Conservation (phyloP, 352 stramenopile species). For the Stramenopiles sp. region DNA sequence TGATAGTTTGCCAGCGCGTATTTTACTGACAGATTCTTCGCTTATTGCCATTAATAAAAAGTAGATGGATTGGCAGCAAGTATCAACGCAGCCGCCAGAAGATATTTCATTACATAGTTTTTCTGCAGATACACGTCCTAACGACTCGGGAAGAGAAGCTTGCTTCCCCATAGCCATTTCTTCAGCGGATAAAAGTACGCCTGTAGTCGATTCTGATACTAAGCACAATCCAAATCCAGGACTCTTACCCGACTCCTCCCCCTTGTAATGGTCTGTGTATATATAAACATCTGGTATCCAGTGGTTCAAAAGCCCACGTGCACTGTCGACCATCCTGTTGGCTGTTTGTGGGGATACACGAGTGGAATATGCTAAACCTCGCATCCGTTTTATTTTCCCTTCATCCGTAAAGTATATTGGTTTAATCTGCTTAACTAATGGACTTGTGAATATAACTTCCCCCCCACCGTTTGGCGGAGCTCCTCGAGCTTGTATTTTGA, state of each 20-base stretch:
- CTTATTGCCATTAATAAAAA: slow-evolving; percentile 92
- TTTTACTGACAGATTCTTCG: slow-evolving; percentile 88
- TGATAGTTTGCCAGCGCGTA: slow-evolving; percentile 62
- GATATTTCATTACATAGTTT: slow-evolving; percentile 89
- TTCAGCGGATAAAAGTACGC: slow-evolving; percentile 75
- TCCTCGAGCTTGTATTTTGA: slow-evolving; percentile 61
- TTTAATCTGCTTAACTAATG: slow-evolving; percentile 63
- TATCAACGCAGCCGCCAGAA: slow-evolving; percentile 74
- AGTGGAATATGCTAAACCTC: slow-evolving; percentile 80
- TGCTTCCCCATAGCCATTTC: slow-evolving; percentile 37
- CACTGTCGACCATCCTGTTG: slow-evolving; percentile 88
- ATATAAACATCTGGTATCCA: slow-evolving; percentile 98
- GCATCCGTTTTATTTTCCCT: slow-evolving; percentile 94
- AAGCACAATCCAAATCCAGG: slow-evolving; percentile 76
- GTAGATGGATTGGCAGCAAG: slow-evolving; percentile 75
- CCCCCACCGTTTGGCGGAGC: slow-evolving; percentile 44
- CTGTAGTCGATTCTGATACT: slow-evolving; percentile 89
- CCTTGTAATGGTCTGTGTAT: slow-evolving; percentile 93
- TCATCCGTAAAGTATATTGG: slow-evolving; percentile 83
- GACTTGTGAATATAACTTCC: slow-evolving; percentile 73
- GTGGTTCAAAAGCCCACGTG: slow-evolving; percentile 85
- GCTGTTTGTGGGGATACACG: slow-evolving; percentile 87
- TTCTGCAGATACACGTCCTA: slow-evolving; percentile 71
- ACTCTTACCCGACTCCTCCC: slow-evolving; percentile 35
- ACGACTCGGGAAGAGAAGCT: slow-evolving; percentile 75